Conservation (phyloP, 2,329 filamentous ascomycete species). For the Fusarium guadeloupense region DNA sequence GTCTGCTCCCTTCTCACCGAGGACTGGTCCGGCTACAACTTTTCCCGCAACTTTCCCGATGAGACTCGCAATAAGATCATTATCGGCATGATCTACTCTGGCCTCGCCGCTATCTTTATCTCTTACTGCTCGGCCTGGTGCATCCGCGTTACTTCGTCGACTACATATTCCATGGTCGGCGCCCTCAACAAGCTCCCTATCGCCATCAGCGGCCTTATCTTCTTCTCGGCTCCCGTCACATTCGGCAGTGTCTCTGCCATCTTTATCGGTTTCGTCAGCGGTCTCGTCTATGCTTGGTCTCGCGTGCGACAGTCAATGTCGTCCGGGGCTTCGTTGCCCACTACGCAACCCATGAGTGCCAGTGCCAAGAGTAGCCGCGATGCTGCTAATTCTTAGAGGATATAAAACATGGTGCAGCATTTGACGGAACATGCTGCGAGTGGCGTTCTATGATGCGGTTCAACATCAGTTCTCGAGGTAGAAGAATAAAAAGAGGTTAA, state of each 20-base stretch:
- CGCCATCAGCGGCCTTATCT: slow-evolving; percentile 88
- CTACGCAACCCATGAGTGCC: slow-evolving; percentile 78
- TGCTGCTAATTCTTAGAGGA: slow-evolving; percentile 69
- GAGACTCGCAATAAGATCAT: slow-evolving; percentile 82
- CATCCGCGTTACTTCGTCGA: slow-evolving; percentile 95
- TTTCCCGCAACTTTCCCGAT: slow-evolving; percentile 87
- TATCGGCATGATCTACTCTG: slow-evolving; percentile 91
- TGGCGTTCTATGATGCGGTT: neutral
- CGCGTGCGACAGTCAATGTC: slow-evolving; percentile 77
- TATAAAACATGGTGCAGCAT: neutral
- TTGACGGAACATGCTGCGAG: neutral
- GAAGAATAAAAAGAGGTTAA: neutral
- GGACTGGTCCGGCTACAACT: slow-evolving; percentile 89
- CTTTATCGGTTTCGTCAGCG: slow-evolving; percentile 87
- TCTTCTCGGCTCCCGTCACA: slow-evolving; percentile 94
- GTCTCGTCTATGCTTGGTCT: slow-evolving; percentile 79
- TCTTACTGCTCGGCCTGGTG: slow-evolving; percentile 99
- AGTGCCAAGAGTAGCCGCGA: slow-evolving; percentile 92
- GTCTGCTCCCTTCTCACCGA: slow-evolving; percentile 83
- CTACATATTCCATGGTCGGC: slow-evolving; percentile 98
- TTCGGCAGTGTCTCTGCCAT: slow-evolving; percentile 93
- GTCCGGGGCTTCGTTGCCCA: slow-evolving; percentile 73
- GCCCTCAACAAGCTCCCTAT: slow-evolving; percentile 98
- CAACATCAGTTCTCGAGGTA: neutral
- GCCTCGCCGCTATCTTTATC: slow-evolving; percentile 93